Evolutionary conservation across 2,329 filamentous ascomycete species (phyloP).

Genomic region (Rutstroemia sp.): DNA sequence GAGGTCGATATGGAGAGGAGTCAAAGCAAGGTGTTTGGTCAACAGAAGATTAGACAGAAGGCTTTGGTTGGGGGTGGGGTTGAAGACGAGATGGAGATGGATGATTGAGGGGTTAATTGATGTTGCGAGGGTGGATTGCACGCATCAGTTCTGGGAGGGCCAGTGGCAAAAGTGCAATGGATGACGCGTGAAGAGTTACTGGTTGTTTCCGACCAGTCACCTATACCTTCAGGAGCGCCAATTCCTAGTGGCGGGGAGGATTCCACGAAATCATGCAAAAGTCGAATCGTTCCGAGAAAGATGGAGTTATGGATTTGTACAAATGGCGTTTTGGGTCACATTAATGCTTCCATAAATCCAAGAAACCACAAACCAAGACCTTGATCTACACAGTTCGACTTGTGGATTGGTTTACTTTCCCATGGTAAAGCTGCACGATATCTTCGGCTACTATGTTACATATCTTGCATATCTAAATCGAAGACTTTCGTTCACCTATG

Average conservation of each 20-base stretch:
- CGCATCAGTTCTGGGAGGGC: too few species aligned
- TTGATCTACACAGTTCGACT: too few species aligned
- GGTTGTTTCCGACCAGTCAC: background rate
- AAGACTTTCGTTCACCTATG: background rate
- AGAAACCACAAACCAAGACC: background rate
- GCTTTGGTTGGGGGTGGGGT: constrained; percentile 30
- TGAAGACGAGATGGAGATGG: constrained; percentile 41
- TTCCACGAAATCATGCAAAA: background rate
- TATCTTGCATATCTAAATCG: too few species aligned
- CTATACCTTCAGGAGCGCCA: background rate
- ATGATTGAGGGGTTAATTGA: constrained; percentile 22
- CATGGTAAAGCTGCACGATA: too few species aligned
- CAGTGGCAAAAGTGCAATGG: too few species aligned
- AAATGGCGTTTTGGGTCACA: constrained; percentile 9
- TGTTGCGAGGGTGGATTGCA: background rate
- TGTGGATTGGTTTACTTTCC: too few species aligned
- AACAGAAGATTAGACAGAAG: constrained; percentile 33
- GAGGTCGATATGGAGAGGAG: constrained; percentile 44
- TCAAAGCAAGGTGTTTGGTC: constrained; percentile 32
- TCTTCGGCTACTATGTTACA: background rate
- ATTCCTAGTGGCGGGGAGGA: background rate
- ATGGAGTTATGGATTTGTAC: constrained; percentile 10
- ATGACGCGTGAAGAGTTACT: background rate
- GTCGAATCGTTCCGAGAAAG: constrained; percentile 1
- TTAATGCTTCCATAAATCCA: constrained; percentile 1